Conservation (phyloP, 225 moss, liverwort and hornwort species). For the Bryum argenteum region DNA sequence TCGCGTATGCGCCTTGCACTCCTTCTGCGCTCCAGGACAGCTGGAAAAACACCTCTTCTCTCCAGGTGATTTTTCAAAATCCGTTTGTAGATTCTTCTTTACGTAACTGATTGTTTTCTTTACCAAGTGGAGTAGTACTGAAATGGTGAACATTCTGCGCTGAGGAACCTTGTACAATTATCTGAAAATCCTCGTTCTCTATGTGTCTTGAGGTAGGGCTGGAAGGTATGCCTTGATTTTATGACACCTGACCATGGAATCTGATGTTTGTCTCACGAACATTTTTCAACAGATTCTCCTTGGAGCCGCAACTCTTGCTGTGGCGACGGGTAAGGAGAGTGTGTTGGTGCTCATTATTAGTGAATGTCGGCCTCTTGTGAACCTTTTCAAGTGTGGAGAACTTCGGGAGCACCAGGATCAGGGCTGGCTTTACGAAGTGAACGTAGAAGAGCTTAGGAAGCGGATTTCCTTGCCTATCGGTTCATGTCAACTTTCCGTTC, state of each 20-base stretch:
- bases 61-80: slow-evolving; percentile 37
- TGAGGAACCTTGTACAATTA: neutral
- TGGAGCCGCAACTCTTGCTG: slow-evolving; percentile 60
- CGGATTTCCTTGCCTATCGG: slow-evolving; percentile 61
- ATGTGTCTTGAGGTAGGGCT: slow-evolving; percentile 3
- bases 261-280: slow-evolving; percentile 6
- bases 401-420: slow-evolving; percentile 65
- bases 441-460: slow-evolving; percentile 43
- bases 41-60: slow-evolving; percentile 33
- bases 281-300: slow-evolving; percentile 47
- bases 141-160: neutral
- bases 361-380: slow-evolving; percentile 67
- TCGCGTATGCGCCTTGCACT: slow-evolving; percentile 54
- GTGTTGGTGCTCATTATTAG: slow-evolving; percentile 60
- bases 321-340: slow-evolving; percentile 40
- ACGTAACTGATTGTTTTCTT: neutral
- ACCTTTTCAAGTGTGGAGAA: slow-evolving; percentile 63
- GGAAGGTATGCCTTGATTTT: neutral
- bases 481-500: slow-evolving; percentile 65
- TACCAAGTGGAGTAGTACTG: slow-evolving; percentile 9
- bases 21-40: slow-evolving; percentile 30
- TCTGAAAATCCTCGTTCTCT: neutral
- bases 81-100: neutral
- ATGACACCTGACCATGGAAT: neutral
- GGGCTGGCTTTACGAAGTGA: slow-evolving; percentile 70